These are phyloP conservation scores for Begonia loranthoides DNA, from an alignment of 306 rosid genomes.

Conservation along the genomic window DNA sequence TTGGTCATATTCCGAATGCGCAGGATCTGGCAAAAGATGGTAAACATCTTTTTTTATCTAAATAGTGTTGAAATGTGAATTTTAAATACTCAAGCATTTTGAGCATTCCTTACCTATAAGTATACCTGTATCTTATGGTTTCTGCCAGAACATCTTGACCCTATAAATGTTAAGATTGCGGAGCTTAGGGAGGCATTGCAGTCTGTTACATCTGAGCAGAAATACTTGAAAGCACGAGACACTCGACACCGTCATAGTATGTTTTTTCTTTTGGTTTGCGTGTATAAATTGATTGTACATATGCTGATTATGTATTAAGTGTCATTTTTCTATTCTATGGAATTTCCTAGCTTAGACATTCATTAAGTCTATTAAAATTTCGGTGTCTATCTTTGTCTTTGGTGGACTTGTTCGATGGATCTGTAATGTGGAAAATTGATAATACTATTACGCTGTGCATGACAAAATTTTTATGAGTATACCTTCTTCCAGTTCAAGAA, in stretches of 20 bases:
- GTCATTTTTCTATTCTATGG: no score
- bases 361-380: no score
- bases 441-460: no score
- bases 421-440: no score
- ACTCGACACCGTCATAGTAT: conserved; percentile 89
- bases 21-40: conserved; percentile 93
- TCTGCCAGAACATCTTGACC: conserved; percentile 91
- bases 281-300: no score
- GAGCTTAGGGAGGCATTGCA: conserved; percentile 95
- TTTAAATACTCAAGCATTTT: not conserved
- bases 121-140: not conserved
- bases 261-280: conserved; percentile 19
- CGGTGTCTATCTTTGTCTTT: no score
- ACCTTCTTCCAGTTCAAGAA: no score
- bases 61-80: conserved; percentile 8
- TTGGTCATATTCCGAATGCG: conserved; percentile 91
- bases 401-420: no score
- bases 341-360: no score
- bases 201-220: conserved; percentile 89
- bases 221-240: conserved; percentile 89
- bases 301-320: no score
- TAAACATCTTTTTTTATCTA: conserved; percentile 13
- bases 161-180: conserved; percentile 97
- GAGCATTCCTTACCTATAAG: not conserved
- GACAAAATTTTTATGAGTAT: no score